A percentile compares a stretch with the other conserved stretches of the same genome.
Conservation (phyloP, 768 basidiomycete species). For the Tulasnella sp. region DNA sequence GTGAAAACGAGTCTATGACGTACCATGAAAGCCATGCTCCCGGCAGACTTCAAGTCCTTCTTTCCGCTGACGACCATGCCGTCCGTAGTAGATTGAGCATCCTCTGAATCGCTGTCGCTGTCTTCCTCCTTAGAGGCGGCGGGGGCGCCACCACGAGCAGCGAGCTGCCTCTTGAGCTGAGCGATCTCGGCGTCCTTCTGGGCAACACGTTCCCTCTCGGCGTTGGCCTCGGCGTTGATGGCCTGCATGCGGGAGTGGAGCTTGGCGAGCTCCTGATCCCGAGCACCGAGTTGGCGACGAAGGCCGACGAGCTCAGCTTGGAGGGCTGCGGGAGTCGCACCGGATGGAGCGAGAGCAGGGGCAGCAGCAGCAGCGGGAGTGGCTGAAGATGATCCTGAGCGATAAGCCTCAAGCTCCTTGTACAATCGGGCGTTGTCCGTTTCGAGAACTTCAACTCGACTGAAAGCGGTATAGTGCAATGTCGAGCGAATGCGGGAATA, state of each 20-base stretch:
- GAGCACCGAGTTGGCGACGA: constrained; percentile 22
- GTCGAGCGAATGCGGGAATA: background rate
- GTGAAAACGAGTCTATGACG: background rate
- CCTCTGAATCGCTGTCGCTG: constrained; percentile 30
- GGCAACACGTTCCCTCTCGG: constrained; percentile 14
- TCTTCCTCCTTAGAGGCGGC: background rate
- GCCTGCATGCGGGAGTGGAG: constrained; percentile 26
- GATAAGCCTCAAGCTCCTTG: constrained; percentile 24
- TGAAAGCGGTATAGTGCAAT: constrained; percentile 44
- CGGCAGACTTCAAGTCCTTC: constrained; percentile 36
- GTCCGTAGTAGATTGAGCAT: constrained; percentile 19
- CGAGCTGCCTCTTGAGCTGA: constrained; percentile 10
- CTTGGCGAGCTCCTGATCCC: constrained; percentile 25
- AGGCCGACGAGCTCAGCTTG: constrained; percentile 22
- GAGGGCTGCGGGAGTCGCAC: background rate
- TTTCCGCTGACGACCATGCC: constrained; percentile 8
- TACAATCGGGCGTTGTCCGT: constrained; percentile 75
- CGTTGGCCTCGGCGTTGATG: background rate
- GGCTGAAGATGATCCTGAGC: background rate
- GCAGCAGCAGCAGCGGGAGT: background rate
- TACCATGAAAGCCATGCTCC: constrained; percentile 40
- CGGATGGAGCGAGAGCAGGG: constrained; percentile 34
- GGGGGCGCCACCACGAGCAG: background rate
- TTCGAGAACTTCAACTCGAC: constrained; percentile 82
- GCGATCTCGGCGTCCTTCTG: constrained; percentile 30